Evolutionary conservation across 2,329 filamentous ascomycete species (phyloP).

Genomic region (Fusarium sp.): DNA sequence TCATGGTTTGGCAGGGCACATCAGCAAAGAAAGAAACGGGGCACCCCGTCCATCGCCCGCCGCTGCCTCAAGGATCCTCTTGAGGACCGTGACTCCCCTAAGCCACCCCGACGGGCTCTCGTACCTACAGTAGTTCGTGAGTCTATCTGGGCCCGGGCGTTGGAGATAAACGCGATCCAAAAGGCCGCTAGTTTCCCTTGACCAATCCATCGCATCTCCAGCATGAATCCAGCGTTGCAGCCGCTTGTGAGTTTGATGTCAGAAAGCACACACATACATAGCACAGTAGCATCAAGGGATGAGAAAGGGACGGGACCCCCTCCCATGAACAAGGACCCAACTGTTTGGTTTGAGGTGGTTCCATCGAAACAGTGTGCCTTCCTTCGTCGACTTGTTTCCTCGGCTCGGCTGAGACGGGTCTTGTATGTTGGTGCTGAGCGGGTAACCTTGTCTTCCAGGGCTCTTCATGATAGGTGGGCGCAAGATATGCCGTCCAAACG

Average conservation of each 20-base stretch:
- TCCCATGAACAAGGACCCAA: slow-evolving; percentile 22
- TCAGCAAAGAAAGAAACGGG: neutral
- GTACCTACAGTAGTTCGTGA: slow-evolving; percentile 17
- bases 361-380: slow-evolving; percentile 45
- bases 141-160: slow-evolving; percentile 30
- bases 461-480: slow-evolving; percentile 45
- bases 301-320: neutral
- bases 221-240: neutral
- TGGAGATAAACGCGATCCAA: slow-evolving; percentile 17
- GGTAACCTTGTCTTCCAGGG: slow-evolving; percentile 29
- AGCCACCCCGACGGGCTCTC: slow-evolving; percentile 26
- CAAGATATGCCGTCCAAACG: slow-evolving; percentile 45
- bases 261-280: neutral
- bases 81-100: slow-evolving; percentile 36
- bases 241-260: neutral
- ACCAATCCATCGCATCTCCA: neutral
- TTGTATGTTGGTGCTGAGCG: slow-evolving; percentile 19
- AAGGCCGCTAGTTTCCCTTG: neutral
- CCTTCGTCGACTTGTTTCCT: slow-evolving; percentile 14
- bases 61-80: slow-evolving; percentile 29
- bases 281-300: neutral
- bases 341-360: slow-evolving; percentile 49
- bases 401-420: slow-evolving; percentile 30
- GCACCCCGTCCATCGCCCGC: slow-evolving; percentile 13
- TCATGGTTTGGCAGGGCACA: slow-evolving; percentile 16